A percentile compares a stretch with the other conserved stretches of the same genome.
Conservation (phyloP, 139 green algal genomes). For the Micractinium conductrix region DNA sequence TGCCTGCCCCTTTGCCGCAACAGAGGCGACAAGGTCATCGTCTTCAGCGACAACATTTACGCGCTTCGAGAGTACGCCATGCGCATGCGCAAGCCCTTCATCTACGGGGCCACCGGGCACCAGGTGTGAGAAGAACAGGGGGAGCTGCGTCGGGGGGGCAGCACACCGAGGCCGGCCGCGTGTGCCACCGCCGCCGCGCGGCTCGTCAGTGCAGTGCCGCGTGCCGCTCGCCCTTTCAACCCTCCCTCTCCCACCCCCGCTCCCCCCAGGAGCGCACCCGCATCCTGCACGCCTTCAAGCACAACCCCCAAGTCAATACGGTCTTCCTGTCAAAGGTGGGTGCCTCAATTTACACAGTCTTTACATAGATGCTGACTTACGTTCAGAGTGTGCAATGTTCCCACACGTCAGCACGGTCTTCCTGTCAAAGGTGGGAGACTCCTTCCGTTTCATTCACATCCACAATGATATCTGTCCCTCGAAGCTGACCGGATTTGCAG, state of each 20-base stretch:
- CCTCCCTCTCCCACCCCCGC: no score
- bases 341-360: neutral
- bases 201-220: no score
- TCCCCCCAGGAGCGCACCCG: slow-evolving; percentile 93
- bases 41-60: slow-evolving; percentile 99
- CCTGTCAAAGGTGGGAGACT: neutral
- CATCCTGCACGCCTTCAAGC: slow-evolving; percentile 96
- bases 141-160: no score
- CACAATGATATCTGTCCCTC: neutral
- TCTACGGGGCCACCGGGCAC: slow-evolving; percentile 94
- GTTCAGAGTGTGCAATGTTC: no score
- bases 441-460: neutral
- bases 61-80: slow-evolving; percentile 94
- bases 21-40: slow-evolving; percentile 90
- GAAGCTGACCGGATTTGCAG: no score
- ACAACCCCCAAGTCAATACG: slow-evolving; percentile 92
- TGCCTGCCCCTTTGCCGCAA: no score
- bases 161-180: no score
- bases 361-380: neutral
- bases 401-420: no score
- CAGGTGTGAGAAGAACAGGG: no score
- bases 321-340: slow-evolving; percentile 98
- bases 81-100: slow-evolving; percentile 87
- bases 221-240: no score
- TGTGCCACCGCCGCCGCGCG: no score